Evolutionary conservation across 2,329 filamentous ascomycete genomes (phyloP).

Genomic region (Pseudocercospora ulei): DNA sequence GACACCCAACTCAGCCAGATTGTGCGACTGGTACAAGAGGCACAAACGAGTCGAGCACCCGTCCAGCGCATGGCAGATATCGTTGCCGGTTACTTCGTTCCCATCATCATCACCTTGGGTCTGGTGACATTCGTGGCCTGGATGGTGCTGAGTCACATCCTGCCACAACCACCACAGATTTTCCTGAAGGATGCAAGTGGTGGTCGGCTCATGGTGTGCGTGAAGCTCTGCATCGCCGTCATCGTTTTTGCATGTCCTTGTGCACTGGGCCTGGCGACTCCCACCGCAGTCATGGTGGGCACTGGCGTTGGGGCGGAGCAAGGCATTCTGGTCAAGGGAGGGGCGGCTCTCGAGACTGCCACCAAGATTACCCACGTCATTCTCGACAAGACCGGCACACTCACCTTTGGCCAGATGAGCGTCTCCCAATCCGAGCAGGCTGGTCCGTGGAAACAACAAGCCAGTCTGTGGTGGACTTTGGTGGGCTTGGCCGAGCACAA

Average conservation of each 20-base stretch:
- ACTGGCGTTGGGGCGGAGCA: slow-evolving; percentile 94
- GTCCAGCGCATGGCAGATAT: slow-evolving; percentile 89
- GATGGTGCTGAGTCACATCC: slow-evolving; percentile 87
- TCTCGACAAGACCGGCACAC: slow-evolving; percentile 89
- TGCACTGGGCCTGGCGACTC: slow-evolving; percentile 87
- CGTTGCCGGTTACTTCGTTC: slow-evolving; percentile 89
- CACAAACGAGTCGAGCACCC: slow-evolving; percentile 84
- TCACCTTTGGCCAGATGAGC: slow-evolving; percentile 92
- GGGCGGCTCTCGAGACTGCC: slow-evolving; percentile 78
- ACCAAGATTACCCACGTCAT: slow-evolving; percentile 86
- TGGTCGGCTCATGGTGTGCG: slow-evolving; percentile 88
- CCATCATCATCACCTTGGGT: slow-evolving; percentile 74
- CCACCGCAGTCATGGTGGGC: slow-evolving; percentile 96
- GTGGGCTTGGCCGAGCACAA: slow-evolving; percentile 91
- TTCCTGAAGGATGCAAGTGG: slow-evolving; percentile 73
- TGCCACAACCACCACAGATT: slow-evolving; percentile 75
- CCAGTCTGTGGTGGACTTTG: slow-evolving; percentile 85
- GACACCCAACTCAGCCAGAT: slow-evolving; percentile 98
- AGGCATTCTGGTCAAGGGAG: slow-evolving; percentile 95
- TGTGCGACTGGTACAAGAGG: slow-evolving; percentile 94
- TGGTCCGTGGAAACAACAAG: slow-evolving; percentile 59
- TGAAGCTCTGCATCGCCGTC: slow-evolving; percentile 95
- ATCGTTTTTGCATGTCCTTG: slow-evolving; percentile 98
- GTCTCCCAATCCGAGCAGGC: slow-evolving; percentile 64
- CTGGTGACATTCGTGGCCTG: slow-evolving; percentile 76